Conservation (phyloP, 305 asterid genomes). For the Rubia tinctorum region DNA sequence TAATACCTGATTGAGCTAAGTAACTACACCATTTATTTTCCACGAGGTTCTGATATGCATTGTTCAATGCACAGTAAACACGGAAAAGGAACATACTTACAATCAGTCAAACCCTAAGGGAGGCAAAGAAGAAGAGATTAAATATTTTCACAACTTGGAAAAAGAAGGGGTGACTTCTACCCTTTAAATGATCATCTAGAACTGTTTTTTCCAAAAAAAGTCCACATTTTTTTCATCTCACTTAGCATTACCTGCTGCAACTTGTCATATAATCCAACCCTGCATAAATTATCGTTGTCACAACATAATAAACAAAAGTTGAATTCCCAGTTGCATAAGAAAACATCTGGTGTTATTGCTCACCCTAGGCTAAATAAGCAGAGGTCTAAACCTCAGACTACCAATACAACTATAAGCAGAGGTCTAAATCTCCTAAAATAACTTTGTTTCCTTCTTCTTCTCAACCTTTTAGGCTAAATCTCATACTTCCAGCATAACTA, state of each 20-base stretch:
- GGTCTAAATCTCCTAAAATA: conserved; percentile 25
- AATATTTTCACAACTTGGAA: conserved; percentile 10
- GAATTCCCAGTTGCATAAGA: background rate
- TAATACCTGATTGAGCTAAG: background rate
- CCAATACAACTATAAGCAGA: background rate
- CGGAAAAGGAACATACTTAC: conserved; percentile 17
- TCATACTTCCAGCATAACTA: conserved; percentile 24
- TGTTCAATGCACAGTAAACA: conserved; percentile 71
- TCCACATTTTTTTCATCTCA: conserved; percentile 58
- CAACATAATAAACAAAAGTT: conserved; percentile 7
- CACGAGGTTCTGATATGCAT: conserved; percentile 47
- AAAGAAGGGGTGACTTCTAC: conserved; percentile 31
- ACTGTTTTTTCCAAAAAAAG: conserved; percentile 41
- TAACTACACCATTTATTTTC: conserved; percentile 30
- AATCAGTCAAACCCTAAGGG: conserved; percentile 14
- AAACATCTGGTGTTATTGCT: conserved; percentile 28
- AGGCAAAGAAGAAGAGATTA: too few relatives aligned
- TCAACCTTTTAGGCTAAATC: conserved; percentile 39
- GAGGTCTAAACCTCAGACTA: too few relatives aligned
- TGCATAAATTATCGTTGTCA: conserved; percentile 25
- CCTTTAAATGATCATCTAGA: conserved; percentile 32
- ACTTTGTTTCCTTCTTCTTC: conserved; percentile 25
- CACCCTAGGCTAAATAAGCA: conserved; percentile 44
- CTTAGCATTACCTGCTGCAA: conserved; percentile 64
- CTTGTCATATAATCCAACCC: conserved; percentile 50